Base-by-base conservation (phyloP, 257 asterid species). In the Schizonepeta tenuifolia region DNA sequence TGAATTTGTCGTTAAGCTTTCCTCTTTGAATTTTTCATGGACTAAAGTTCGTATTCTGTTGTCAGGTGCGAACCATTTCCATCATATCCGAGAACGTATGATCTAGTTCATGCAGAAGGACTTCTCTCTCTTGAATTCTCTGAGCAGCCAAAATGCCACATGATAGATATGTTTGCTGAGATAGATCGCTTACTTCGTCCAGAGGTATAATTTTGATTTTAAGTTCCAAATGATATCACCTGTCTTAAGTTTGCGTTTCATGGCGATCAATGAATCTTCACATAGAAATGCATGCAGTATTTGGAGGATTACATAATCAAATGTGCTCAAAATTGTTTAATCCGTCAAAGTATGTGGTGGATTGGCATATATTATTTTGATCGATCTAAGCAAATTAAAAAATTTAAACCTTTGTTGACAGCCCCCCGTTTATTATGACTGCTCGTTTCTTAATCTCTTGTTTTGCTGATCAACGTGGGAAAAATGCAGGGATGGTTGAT, bases 51-150 rank as follows among this genome's bases (percentile, higher is more conserved):
- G 22, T 38, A n/a, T n/a, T 55, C 49, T 67, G 57, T 65, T 47
- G 69, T 69, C 84, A 95, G 99, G 99, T 95, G 99, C 41, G 96
- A 95, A 78, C 96, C 97, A 64, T 92, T 95, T 79, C 99, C 98
- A 57, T 85, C 98, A 10, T 92, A 95, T 74, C 96, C 99, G 31
- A 89, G 99, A 86, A 95, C 98, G 21, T 95, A 95, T 60, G 99
- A 92, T 84, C 85, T 95, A 76, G 95, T 95, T 75, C 99, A 95
- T 73, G 96, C 95, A 5, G 85, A 87, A 70, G 96, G 99, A 65
- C 89, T 95, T 71, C 85, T 95, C 78, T 85, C 96, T 63, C 96
- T 90, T 80, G 95, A 90, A 79, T 90, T 86, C 70, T 79, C 83
- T 46, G 94, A 89, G 87, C 79, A 87, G 64, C 93, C 86, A 75